phyloP scores from a whole-genome alignment of 192 early-diverging fungal species.

The Coemansia aciculifera region DNA sequence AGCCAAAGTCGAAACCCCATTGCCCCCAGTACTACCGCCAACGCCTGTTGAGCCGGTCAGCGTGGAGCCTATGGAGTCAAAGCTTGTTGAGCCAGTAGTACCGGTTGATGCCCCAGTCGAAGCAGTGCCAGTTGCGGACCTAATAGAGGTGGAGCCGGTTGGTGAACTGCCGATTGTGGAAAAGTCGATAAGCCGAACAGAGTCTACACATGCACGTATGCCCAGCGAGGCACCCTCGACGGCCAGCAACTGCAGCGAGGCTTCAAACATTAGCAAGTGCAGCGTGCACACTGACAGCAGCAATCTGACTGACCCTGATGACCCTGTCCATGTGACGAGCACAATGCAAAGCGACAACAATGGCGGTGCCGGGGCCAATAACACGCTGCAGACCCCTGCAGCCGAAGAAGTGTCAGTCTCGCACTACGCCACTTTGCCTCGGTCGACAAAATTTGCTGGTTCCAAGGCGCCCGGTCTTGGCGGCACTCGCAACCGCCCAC shows the following conservation, averaged over 20 bases:
- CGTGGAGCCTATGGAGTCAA: not conserved
- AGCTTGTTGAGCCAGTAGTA: not conserved
- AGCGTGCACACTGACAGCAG: slow-evolving; percentile 5
- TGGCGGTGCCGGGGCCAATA: not conserved
- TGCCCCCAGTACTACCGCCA: not conserved
- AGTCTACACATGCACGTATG: not conserved
- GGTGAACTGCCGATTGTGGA: not conserved
- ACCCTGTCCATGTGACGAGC: slow-evolving; percentile 29
- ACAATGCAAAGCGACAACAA: not conserved
- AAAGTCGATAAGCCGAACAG: not conserved
- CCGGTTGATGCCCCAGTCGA: not conserved
- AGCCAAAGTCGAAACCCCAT: not conserved
- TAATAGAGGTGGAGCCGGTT: not conserved
- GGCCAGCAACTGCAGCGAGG: slow-evolving; percentile 2
- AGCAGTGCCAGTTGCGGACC: not conserved
- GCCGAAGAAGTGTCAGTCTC: not conserved
- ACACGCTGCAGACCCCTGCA: not conserved
- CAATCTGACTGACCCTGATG: slow-evolving; percentile 14
- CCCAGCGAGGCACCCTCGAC: not conserved
- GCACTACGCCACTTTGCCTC: slow-evolving; percentile 6
- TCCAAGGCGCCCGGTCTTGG: slow-evolving; percentile 18
- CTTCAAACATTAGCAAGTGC: not conserved
- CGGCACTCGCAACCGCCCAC: slow-evolving; percentile 35
- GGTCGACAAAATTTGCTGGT: slow-evolving; percentile 7
- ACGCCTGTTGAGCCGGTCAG: not conserved